Base-by-base conservation (phyloP, 164 flowering plant species). In the Aristolochia contorta region DNA sequence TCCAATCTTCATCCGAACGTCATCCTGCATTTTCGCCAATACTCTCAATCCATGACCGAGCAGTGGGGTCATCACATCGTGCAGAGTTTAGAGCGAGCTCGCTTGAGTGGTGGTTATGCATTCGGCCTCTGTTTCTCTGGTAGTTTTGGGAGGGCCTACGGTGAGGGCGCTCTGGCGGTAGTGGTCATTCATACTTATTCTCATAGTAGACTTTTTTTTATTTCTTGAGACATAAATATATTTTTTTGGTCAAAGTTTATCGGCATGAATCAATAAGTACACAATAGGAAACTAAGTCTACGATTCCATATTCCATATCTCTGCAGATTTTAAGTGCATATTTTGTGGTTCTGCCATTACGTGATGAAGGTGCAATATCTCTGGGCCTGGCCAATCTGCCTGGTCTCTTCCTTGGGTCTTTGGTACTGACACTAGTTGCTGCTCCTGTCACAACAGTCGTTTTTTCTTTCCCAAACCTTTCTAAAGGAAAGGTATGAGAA, bases 301-400 rank as follows among this genome's bases (percentile, higher is more conserved):
- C 16, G 18, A 18, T 56, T 30, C 9, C 47, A n/a, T 51, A 53
- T 27, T 23, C 32, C 8, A 21, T 52, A 16, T 30, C 25, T 54
- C 6, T 69, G 67, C 81, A 93, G 98, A 85, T 93, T 49, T 73
- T 93, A 75, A 82, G 96, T 63, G 94, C 99, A 0, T 93, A 93
- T 60, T 93, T 93, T 59, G 85, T 88, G 53, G 84, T 93, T 49
- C 83, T 93, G 49, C 99, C 99, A 2, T 77, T 93, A 62, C 86
- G 99, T 9, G 99, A 93, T 58, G 99, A 93, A 67, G 97, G 97
- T 6, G 99, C 99, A 1, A 86, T 93, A 52, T 90, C 99, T 0
- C 65, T 93, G 47, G 99, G 99, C 25, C 65, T 93, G 23, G 81
- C 78, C 18, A 85, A 84, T 45, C 81, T 93, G 16, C 99, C 99